Evolutionary conservation across 768 basidiomycete genomes (phyloP), one percentile per base, ranked within the genome.

Genomic region (Multifurca ochricompacta): DNA sequence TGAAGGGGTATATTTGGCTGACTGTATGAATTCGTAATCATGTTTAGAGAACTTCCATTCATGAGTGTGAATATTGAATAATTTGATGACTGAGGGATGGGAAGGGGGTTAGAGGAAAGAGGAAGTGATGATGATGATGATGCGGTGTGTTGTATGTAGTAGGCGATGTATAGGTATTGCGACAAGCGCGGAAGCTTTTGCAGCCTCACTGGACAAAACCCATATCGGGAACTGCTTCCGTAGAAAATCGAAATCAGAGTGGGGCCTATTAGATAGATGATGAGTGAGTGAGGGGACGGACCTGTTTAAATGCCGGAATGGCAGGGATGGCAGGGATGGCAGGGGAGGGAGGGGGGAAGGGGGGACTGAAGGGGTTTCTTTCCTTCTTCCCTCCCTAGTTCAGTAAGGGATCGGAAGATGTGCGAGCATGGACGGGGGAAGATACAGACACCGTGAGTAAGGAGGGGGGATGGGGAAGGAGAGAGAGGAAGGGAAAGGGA

Each of bases 131-230:
- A 28, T 51, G 25, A 28, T 25, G n/a, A n/a, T n/a, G n/a, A n/a
- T n/a, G n/a, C n/a, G n/a, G n/a, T n/a, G n/a, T n/a, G n/a, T n/a
- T n/a, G n/a, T n/a, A n/a, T n/a, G n/a, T n/a, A n/a, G n/a, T n/a
- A n/a, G n/a, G n/a, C n/a, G n/a, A n/a, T n/a, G n/a, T n/a, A n/a
- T n/a, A n/a, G n/a, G n/a, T n/a, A n/a, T n/a, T 59, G 59, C 59
- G 57, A 60, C 57, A 60, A 59, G 59, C 47, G 59, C 57, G 57
- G 56, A 50, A 59, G 48, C 56, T 48, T 53, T 56, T 37, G 42
- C 47, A 48, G 27, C 50, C 3, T n/a, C n/a, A n/a, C 43, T 36
- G 36, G 36, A 37, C 35, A 46, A 45, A n/a, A 51, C 3, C 59
- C 50, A 60, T 53, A 56, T 60, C 53, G 59, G 56, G 54, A 50